Percentiles rank a stretch among this genome's conserved stretches.
These are phyloP conservation scores for Ceratonia siliqua DNA, from an alignment of 306 rosid genomes.

Conservation along the genomic window DNA sequence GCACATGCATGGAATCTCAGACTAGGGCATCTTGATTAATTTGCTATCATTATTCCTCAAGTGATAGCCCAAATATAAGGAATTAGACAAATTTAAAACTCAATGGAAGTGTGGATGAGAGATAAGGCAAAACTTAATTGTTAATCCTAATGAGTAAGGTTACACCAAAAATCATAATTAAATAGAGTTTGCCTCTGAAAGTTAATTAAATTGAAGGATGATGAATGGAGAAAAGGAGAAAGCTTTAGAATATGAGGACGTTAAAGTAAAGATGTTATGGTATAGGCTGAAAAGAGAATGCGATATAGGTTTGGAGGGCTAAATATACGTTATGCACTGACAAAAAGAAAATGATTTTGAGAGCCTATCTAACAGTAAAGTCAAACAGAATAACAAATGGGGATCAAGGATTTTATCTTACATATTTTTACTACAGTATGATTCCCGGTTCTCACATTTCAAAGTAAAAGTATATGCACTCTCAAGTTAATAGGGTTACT, in stretches of 20 bases:
- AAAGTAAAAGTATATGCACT: background rate
- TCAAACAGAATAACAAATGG: constrained; percentile 16
- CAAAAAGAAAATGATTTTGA: constrained; percentile 19
- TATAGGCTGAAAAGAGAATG: constrained; percentile 2
- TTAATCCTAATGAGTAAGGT: too few relatives aligned
- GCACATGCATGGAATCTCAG: constrained; percentile 28
- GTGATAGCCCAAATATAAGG: constrained; percentile 1
- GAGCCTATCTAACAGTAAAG: constrained; percentile 32
- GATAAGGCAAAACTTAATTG: too few relatives aligned
- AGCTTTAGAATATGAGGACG: constrained; percentile 29
- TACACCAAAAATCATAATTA: too few relatives aligned
- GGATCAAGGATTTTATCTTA: background rate
- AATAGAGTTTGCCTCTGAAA: constrained; percentile 21
- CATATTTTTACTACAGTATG: background rate
- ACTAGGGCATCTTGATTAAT: constrained; percentile 27
- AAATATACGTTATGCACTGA: constrained; percentile 27
- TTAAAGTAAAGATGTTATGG: background rate
- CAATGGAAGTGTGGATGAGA: too few relatives aligned
- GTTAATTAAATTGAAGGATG: background rate
- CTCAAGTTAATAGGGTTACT: background rate
- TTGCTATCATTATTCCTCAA: background rate
- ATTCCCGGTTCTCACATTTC: background rate
- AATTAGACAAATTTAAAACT: constrained; percentile 22
- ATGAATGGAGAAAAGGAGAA: constrained; percentile 15
- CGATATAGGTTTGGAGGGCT: constrained; percentile 16